Evolutionary conservation across 176 grass and related monocot genomes (phyloP).

Genomic region (Alopecurus myosuroides): DNA sequence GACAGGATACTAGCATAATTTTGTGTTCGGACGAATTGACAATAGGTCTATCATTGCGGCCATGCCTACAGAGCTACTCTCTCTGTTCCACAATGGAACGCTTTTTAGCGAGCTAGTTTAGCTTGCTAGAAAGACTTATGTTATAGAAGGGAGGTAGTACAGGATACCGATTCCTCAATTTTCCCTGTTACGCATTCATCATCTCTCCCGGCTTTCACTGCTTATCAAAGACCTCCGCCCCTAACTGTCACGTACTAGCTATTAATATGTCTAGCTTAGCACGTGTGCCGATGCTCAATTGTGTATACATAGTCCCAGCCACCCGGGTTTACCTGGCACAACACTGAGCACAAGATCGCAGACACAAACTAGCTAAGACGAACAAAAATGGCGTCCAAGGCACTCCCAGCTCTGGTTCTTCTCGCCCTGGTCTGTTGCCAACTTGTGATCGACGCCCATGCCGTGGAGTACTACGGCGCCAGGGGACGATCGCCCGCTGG

Average conservation of each 20-base stretch:
- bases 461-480: background rate
- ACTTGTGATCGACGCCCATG: background rate
- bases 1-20: too few relatives aligned
- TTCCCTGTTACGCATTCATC: background rate
- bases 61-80: too few relatives aligned
- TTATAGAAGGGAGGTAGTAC: too few relatives aligned
- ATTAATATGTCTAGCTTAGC: background rate
- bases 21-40: too few relatives aligned
- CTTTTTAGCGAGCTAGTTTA: too few relatives aligned
- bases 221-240: background rate
- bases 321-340: background rate
- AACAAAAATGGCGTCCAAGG: background rate
- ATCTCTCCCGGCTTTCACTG: background rate
- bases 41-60: too few relatives aligned
- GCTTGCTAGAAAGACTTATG: too few relatives aligned
- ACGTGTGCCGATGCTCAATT: background rate
- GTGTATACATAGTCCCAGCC: background rate
- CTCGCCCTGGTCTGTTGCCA: background rate
- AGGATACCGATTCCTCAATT: background rate
- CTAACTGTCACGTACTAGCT: background rate
- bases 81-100: too few relatives aligned
- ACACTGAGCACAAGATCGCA: background rate
- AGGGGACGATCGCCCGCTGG: background rate
- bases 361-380: background rate
- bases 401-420: background rate